Evolutionary conservation across 371 early-diverging fungal species (phyloP).

Genomic region (Lichtheimia corymbifera): DNA sequence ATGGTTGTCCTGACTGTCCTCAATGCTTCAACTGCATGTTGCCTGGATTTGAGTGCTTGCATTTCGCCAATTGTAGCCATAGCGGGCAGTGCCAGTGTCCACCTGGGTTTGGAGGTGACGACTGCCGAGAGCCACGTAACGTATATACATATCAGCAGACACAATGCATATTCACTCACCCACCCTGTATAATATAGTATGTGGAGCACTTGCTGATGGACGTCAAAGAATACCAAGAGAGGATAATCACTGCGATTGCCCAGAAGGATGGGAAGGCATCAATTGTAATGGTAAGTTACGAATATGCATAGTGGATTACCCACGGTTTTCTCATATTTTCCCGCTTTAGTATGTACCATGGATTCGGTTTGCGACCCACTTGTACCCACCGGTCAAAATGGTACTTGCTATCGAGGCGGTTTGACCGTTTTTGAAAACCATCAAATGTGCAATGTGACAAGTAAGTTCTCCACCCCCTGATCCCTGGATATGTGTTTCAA

Average conservation of each 20-base stretch:
- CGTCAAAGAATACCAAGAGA: slow-evolving; percentile 61
- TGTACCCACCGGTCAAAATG: slow-evolving; percentile 75
- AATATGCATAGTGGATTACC: neutral
- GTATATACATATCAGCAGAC: neutral
- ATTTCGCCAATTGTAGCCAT: slow-evolving; percentile 78
- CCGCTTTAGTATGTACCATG: slow-evolving; percentile 66
- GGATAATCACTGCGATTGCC: slow-evolving; percentile 70
- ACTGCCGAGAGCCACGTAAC: slow-evolving; percentile 80
- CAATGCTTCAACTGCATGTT: slow-evolving; percentile 87
- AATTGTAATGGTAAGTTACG: slow-evolving; percentile 81
- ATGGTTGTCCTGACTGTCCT: slow-evolving; percentile 60
- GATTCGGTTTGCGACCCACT: slow-evolving; percentile 77
- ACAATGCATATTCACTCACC: neutral
- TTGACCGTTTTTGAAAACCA: slow-evolving; percentile 76
- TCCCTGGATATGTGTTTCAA: neutral
- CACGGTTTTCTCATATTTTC: neutral
- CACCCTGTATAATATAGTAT: slow-evolving; percentile 37
- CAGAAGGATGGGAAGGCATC: slow-evolving; percentile 89
- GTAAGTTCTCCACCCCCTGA: slow-evolving; percentile 42
- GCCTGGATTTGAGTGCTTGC: slow-evolving; percentile 73
- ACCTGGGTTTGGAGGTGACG: slow-evolving; percentile 88
- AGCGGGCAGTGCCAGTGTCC: slow-evolving; percentile 85
- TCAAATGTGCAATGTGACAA: slow-evolving; percentile 89
- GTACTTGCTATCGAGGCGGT: slow-evolving; percentile 84
- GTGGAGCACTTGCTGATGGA: slow-evolving; percentile 70